Base-by-base conservation (phyloP, 2,329 filamentous ascomycete genomes). In the Cladosporium colombiae region DNA sequence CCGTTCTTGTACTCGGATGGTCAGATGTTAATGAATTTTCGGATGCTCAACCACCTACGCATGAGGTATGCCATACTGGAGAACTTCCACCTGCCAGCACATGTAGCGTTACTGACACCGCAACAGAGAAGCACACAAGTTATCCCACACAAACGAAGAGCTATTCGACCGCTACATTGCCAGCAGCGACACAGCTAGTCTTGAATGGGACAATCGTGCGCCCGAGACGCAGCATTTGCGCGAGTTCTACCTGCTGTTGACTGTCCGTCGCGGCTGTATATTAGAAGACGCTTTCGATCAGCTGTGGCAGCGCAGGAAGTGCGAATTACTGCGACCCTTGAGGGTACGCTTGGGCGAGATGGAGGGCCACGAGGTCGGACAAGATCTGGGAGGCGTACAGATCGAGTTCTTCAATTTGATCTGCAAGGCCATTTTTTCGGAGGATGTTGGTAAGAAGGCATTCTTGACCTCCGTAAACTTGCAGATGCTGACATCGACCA, bases 301-400 rank as follows among this genome's bases (percentile, higher is more conserved):
- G 74, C 82, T 99, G 2, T 97, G 94, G 92, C 88, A 91, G 63
- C 86, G 93, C 40, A 89, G 97, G 77, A 87, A 88, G 73, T 85
- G 91, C 40, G 92, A 97, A 78, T 81, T 98, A 3, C 81, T 94
- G 73, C 87, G 92, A 29, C 95, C 95, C 0, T 80, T 99, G 37
- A 97, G 97, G 73, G 89, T 99, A 10, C 89, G 92, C 60, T 86
- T 98, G 65, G 93, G 93, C 3, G 90, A 76, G 16, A 67, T 92
- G 74, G 89, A 92, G 37, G 83, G 84, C 62, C 92, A 92, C 33
- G 95, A 98, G 77, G 89, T 96, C 75, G 95, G 95, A 0, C 87
- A 96, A 37, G 95, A 99, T 76, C 92, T 94, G 58, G 95, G 95
- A 52, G 95, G 95, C 68, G 93, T 99, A 1, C 94, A 97, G 72